Evolutionary conservation across 768 basidiomycete species (phyloP), one percentile per base, ranked within the genome.

Genomic region (Hericium rajendrae): DNA sequence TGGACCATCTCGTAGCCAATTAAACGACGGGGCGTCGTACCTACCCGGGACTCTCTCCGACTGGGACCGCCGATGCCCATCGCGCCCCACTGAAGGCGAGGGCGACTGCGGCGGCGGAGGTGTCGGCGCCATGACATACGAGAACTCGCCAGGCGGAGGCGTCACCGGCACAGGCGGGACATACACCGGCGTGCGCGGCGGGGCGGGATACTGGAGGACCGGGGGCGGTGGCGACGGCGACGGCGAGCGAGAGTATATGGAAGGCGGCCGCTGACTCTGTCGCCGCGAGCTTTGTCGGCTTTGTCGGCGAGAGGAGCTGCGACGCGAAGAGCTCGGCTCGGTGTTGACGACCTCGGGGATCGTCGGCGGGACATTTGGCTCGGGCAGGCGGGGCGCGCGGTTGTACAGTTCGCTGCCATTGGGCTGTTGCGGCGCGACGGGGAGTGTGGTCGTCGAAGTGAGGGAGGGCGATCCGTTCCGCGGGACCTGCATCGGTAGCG

Each of bases 321-420:
- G n/a, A 6, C 53, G 53, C 38, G 53, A 54, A 22, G 18, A 12
- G 13, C 13, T 38, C 15, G 28, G 26, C 28, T 62, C 61, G 41
- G 61, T 58, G 48, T 57, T 62, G 46, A 51, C 2, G 28, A 58
- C 59, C 54, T 62, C 61, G 40, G 61, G 61, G 52, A 62, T 61
- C 39, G 61, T 55, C 26, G 59, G 55, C 55, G 61, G 52, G 18
- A 22, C 48, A 13, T 49, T 28, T 24, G 48, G 48, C 18, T 22
- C 26, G 48, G 48, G 48, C 20, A 49, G 9, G n/a, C 26, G 48
- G 5, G 48, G 48, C 26, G 48, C 48, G 48, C 48, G 48, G 5
- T 20, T 12, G 48, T 49, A 22, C 41, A 46, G 3, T 6, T 5
- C 6, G 41, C 41, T 46, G 41, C 41, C 41, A 20, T 46, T 46